Conservation (phyloP, 805 yeast genomes). For the Naumovozyma baii region DNA sequence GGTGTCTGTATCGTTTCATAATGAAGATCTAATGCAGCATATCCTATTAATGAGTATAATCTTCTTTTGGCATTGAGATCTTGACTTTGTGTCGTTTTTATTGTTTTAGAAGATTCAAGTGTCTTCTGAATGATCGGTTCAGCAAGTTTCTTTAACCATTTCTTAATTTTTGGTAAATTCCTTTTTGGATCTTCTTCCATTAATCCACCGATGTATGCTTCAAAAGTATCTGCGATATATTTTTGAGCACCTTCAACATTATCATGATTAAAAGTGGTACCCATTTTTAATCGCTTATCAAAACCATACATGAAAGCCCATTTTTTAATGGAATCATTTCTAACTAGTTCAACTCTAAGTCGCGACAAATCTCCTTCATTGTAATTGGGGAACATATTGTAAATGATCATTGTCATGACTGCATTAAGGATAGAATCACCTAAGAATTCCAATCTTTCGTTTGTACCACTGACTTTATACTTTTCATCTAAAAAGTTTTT, state of each 20-base stretch:
- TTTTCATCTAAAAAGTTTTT: constrained; percentile 44
- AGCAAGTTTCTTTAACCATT: constrained; percentile 49
- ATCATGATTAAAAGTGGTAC: constrained; percentile 31
- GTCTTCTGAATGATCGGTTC: constrained; percentile 34
- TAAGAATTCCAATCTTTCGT: constrained; percentile 81
- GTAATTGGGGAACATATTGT: constrained; percentile 53
- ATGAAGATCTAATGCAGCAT: constrained; percentile 53
- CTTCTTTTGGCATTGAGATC: constrained; percentile 66
- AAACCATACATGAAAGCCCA: constrained; percentile 65
- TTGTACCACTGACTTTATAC: constrained; percentile 55
- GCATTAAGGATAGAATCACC: constrained; percentile 81
- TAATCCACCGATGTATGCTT: constrained; percentile 87
- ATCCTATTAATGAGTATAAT: constrained; percentile 70
- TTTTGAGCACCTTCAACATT: constrained; percentile 40
- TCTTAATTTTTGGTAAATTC: constrained; percentile 39
- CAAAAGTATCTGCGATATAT: constrained; percentile 80
- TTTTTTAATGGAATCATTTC: constrained; percentile 59
- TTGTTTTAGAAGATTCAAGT: constrained; percentile 13
- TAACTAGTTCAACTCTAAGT: constrained; percentile 59
- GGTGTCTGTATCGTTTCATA: constrained; percentile 39
- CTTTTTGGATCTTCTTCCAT: constrained; percentile 41
- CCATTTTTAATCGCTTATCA: constrained; percentile 44
- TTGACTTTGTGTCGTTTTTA: constrained; percentile 31
- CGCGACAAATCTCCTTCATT: constrained; percentile 75
- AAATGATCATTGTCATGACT: constrained; percentile 61